Conservation (phyloP, 176 grass and related monocot genomes). For the Musa itinerans region DNA sequence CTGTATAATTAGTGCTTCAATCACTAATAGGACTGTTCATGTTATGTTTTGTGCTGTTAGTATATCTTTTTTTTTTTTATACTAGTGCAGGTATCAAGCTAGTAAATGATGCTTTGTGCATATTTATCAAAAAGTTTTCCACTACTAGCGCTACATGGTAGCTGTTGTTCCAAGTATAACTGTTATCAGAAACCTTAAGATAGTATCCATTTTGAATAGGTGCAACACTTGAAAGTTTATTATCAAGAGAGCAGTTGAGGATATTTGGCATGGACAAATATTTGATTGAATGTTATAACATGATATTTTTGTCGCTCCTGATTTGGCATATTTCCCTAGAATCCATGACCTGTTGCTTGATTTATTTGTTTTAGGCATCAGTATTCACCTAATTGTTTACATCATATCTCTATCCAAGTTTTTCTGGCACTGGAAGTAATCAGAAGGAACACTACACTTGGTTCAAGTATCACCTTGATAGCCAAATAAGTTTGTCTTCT, state of each 20-base stretch:
- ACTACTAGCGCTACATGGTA: no score
- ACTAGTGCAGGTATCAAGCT: neutral
- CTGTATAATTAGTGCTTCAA: neutral
- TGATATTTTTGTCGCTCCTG: neutral
- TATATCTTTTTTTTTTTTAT: no score
- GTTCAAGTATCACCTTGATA: neutral
- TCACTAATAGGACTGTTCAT: no score
- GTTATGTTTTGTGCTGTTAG: no score
- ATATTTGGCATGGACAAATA: neutral
- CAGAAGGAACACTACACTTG: neutral
- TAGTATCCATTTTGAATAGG: neutral
- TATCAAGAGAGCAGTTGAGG: neutral
- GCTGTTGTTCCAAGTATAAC: neutral
- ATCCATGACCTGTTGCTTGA: neutral
- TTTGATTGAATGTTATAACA: neutral
- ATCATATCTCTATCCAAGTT: neutral
- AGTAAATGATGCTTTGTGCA: neutral
- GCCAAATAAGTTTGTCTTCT: neutral
- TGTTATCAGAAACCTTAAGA: neutral
- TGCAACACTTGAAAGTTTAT: neutral
- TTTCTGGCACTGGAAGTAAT: neutral
- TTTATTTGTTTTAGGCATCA: neutral
- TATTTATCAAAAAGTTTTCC: neutral
- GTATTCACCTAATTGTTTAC: neutral
- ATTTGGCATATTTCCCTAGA: neutral